Conservation (phyloP, 2,329 filamentous ascomycete species). For the Botrytis byssoidea region DNA sequence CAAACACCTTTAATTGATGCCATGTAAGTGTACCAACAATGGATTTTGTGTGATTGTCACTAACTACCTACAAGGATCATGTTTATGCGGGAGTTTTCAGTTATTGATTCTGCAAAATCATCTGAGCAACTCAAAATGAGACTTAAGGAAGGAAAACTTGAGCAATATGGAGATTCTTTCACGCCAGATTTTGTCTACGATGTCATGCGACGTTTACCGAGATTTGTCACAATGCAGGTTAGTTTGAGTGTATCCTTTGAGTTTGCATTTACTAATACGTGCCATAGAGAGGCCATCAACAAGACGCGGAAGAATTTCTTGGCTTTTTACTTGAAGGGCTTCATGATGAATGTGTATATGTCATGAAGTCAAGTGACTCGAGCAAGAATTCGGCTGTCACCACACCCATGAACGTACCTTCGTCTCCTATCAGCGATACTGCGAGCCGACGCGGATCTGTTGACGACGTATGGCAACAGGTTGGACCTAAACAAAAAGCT, state of each 20-base stretch:
- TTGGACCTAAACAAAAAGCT: slow-evolving; percentile 86
- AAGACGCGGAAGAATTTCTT: slow-evolving; percentile 96
- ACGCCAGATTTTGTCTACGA: slow-evolving; percentile 95
- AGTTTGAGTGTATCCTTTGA: slow-evolving; percentile 39
- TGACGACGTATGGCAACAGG: slow-evolving; percentile 83
- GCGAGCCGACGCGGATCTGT: slow-evolving; percentile 39
- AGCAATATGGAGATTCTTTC: slow-evolving; percentile 87
- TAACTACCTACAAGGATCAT: slow-evolving; percentile 64
- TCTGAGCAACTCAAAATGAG: slow-evolving; percentile 70
- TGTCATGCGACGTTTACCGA: slow-evolving; percentile 79
- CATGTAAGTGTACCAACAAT: slow-evolving; percentile 64
- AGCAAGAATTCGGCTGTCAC: slow-evolving; percentile 45
- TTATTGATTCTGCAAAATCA: slow-evolving; percentile 75
- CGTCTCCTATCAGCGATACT: slow-evolving; percentile 47
- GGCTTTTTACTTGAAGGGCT: slow-evolving; percentile 90
- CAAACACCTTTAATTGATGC: slow-evolving; percentile 92
- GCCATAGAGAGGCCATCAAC: slow-evolving; percentile 80
- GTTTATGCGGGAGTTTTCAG: slow-evolving; percentile 89
- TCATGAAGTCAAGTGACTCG: slow-evolving; percentile 52
- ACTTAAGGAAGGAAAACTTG: slow-evolving; percentile 79
- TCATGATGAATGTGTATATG: slow-evolving; percentile 84
- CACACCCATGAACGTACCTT: slow-evolving; percentile 43
- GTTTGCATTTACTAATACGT: slow-evolving; percentile 30
- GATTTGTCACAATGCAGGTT: slow-evolving; percentile 90
- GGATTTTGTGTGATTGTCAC: slow-evolving; percentile 18